These are phyloP conservation scores for Rhizophora mangle DNA, from an alignment of 345 rosid genomes.

Conservation along the genomic window DNA sequence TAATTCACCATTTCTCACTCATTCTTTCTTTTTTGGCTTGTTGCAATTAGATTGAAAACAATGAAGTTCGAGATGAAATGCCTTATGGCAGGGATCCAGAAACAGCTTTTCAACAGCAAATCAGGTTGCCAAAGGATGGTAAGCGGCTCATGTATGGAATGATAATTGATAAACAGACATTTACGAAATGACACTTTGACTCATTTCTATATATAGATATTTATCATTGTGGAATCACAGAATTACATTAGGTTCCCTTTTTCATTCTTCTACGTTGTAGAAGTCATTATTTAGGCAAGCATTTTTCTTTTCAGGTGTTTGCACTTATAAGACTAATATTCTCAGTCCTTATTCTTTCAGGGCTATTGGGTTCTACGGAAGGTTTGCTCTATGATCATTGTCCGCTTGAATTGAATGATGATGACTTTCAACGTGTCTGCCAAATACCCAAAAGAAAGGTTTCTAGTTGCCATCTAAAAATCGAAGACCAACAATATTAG, in stretches of 20 bases:
- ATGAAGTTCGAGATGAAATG: slow-evolving; percentile 48
- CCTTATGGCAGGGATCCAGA: slow-evolving; percentile 35
- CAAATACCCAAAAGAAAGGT: slow-evolving; percentile 54
- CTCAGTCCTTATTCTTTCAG: slow-evolving; percentile 12
- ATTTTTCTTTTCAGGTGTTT: no score
- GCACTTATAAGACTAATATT: no score
- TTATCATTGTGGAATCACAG: no score
- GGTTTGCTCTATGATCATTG: slow-evolving; percentile 45
- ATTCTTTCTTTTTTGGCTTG: background rate
- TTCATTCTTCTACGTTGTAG: no score
- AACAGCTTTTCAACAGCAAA: slow-evolving; percentile 45
- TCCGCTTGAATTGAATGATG: slow-evolving; percentile 36
- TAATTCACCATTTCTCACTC: background rate
- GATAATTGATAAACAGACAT: background rate
- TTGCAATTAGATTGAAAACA: slow-evolving; percentile 38
- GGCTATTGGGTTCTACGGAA: slow-evolving; percentile 23
- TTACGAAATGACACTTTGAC: background rate
- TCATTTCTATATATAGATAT: no score
- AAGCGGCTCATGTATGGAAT: background rate
- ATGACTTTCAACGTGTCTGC: slow-evolving; percentile 53
- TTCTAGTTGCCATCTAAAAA: background rate
- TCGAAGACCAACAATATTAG: background rate
- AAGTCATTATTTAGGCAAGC: no score
- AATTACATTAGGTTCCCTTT: no score
- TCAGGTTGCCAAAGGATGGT: slow-evolving; percentile 43